Percentiles rank a stretch among this genome's conserved stretches.
phyloP scores from a whole-genome alignment of 129 eudicot species.

The Helichrysum umbraculigerum region DNA sequence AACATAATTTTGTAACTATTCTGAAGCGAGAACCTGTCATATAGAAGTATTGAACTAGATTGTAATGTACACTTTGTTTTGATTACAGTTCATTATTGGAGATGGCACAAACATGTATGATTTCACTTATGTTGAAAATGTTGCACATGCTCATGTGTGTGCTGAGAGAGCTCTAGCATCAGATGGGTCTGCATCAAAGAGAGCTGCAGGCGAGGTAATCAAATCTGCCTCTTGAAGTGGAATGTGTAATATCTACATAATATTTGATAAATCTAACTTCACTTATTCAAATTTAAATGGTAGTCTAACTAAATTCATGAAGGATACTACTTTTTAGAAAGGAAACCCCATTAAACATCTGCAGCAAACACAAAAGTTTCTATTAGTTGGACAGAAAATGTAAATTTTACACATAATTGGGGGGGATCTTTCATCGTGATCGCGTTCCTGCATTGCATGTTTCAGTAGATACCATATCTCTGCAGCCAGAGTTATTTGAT shows the following conservation, averaged over 20 bases:
- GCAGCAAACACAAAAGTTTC: neutral
- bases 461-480: constrained; percentile 4
- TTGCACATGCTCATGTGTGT: constrained; percentile 98
- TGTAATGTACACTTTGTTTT: constrained; percentile 8
- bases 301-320: neutral
- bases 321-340: constrained; percentile 2
- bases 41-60: neutral
- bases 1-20: neutral
- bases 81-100: constrained; percentile 79
- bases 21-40: neutral
- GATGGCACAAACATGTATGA: constrained; percentile 94
- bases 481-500: neutral
- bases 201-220: constrained; percentile 88
- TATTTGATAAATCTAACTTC: neutral
- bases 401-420: neutral
- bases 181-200: constrained; percentile 66
- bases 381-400: neutral
- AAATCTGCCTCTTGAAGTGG: constrained; percentile 15
- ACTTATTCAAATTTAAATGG: neutral
- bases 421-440: neutral
- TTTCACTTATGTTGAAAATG: constrained; percentile 93
- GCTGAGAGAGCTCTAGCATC: constrained; percentile 99
- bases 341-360: neutral
- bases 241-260: neutral
- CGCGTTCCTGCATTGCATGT: neutral